These are phyloP conservation scores for Hericium rajendrae DNA, from an alignment of 768 basidiomycete genomes.

Conservation along the genomic window DNA sequence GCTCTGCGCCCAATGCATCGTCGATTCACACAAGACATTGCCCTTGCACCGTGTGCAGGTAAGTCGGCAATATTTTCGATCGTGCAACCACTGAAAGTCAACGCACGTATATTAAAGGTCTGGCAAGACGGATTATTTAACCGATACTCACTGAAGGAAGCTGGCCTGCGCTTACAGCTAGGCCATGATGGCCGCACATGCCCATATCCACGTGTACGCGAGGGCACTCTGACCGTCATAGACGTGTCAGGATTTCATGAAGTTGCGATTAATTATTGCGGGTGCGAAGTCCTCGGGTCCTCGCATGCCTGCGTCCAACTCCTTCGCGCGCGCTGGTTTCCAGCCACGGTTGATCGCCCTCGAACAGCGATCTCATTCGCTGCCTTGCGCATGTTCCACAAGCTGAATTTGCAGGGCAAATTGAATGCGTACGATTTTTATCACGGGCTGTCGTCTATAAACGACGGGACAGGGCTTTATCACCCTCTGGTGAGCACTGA, in stretches of 20 bases:
- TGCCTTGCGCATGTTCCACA: neutral
- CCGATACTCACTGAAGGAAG: neutral
- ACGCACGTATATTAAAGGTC: neutral
- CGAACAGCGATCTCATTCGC: neutral
- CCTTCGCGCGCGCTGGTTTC: slow-evolving; percentile 4
- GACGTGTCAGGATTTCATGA: slow-evolving; percentile 1
- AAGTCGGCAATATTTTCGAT: neutral
- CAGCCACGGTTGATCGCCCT: neutral
- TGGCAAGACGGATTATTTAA: neutral
- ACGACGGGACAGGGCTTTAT: neutral
- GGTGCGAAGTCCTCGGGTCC: neutral
- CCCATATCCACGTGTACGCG: neutral
- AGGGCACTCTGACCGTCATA: neutral
- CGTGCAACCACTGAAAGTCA: too few relatives aligned
- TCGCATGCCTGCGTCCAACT: neutral
- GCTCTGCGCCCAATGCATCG: neutral
- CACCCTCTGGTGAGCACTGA: too few relatives aligned
- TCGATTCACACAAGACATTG: neutral
- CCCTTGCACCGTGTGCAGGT: neutral
- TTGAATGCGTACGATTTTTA: slow-evolving; percentile 3
- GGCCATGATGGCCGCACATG: neutral
- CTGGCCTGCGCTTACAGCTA: neutral
- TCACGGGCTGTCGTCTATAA: neutral
- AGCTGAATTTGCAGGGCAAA: slow-evolving; percentile 2
- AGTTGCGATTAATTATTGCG: neutral